A percentile compares a stretch with the other conserved stretches of the same genome.
Conservation (phyloP, 2,329 filamentous ascomycete genomes). For the Zasmidium angulare region DNA sequence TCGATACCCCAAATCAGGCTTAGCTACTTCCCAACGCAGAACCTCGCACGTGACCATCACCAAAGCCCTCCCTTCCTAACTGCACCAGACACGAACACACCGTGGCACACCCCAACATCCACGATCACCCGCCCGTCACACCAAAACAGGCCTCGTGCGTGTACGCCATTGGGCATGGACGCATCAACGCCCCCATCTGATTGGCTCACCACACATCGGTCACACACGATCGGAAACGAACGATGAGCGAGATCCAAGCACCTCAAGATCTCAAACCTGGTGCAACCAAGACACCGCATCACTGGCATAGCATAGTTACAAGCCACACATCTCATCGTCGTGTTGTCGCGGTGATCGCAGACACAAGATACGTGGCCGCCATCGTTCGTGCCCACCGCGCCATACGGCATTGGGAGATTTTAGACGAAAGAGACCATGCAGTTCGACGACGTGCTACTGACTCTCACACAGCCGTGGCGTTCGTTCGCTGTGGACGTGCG, state of each 20-base stretch:
- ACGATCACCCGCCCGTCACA: not conserved
- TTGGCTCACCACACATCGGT: not conserved
- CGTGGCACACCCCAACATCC: not conserved
- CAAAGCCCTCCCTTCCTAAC: not conserved
- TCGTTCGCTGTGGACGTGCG: not conserved
- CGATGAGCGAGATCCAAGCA: not conserved
- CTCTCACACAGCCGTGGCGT: not conserved
- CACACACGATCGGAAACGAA: not conserved
- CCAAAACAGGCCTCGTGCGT: not conserved
- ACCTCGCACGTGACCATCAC: not conserved
- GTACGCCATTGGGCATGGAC: not conserved
- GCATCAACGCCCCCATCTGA: not conserved
- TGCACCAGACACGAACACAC: not conserved
- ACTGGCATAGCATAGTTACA: no score
- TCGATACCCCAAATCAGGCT: not conserved
- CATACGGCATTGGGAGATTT: not conserved
- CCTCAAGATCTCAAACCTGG: not conserved
- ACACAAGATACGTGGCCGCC: not conserved
- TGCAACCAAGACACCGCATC: not conserved
- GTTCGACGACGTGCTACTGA: not conserved
- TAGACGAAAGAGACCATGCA: not conserved
- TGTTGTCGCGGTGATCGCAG: not conserved
- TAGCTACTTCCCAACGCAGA: not conserved
- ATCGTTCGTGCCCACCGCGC: not conserved
- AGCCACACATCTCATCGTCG: no score